Evolutionary conservation across 345 rosid species (phyloP).

Genomic region (Microthlaspi erraticum): DNA sequence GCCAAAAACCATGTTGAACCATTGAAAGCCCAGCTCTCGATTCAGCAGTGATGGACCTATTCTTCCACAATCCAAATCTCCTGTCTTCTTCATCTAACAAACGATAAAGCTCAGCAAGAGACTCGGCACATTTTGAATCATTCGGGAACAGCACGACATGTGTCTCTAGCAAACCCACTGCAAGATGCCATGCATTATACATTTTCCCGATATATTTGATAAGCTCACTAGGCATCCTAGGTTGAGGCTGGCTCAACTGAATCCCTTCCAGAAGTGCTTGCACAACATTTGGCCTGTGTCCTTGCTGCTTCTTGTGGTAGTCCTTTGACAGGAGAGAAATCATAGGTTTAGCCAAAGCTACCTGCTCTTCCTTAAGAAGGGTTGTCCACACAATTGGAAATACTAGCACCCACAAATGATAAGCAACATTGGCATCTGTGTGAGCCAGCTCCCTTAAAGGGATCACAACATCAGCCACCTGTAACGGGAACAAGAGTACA

Average conservation of each 20-base stretch:
- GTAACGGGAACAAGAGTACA: constrained; percentile 60
- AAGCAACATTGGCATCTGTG: constrained; percentile 91
- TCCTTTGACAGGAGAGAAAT: constrained; percentile 79
- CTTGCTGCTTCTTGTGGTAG: constrained; percentile 97
- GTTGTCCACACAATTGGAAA: constrained; percentile 98
- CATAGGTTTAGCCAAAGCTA: constrained; percentile 87
- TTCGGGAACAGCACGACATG: constrained; percentile 87
- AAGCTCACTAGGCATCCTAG: constrained; percentile 97
- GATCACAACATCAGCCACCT: constrained; percentile 89
- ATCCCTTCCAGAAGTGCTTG: constrained; percentile 99
- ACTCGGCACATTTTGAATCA: constrained; percentile 93
- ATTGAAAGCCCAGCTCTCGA: constrained; percentile 95
- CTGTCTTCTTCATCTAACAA: constrained; percentile 95
- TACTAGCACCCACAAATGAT: constrained; percentile 95
- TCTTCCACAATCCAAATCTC: constrained; percentile 99
- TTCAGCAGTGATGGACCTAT: constrained; percentile 85
- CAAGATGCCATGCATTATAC: constrained; percentile 98
- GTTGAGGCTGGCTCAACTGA: constrained; percentile 99
- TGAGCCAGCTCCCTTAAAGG: constrained; percentile 95
- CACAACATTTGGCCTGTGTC: constrained; percentile 91
- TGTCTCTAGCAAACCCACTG: constrained; percentile 88
- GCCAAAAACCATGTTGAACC: constrained; percentile 99
- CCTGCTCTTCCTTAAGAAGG: constrained; percentile 83
- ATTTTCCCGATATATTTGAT: constrained; percentile 96
- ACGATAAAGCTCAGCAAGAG: constrained; percentile 92